Evolutionary conservation across 768 basidiomycete genomes (phyloP).

Genomic region (Tylopilus rubrobrunneus): DNA sequence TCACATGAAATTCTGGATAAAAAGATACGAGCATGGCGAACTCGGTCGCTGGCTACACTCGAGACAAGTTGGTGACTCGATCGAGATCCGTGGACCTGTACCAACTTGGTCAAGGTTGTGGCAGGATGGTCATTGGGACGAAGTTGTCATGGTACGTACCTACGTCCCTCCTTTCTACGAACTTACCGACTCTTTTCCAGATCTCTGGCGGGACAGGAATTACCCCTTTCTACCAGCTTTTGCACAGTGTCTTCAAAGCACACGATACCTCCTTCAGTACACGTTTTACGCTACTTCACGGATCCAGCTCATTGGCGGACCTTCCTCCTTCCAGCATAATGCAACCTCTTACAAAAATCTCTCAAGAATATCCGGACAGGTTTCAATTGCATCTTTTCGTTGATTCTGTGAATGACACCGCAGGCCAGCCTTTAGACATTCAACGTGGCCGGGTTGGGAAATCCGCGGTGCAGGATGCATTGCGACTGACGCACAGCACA

Average conservation of each 20-base stretch:
- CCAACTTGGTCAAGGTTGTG: slow-evolving; percentile 52
- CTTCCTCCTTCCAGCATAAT: slow-evolving; percentile 67
- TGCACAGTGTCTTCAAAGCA: slow-evolving; percentile 49
- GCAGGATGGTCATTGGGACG: slow-evolving; percentile 65
- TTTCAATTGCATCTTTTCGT: slow-evolving; percentile 63
- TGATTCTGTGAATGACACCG: slow-evolving; percentile 36
- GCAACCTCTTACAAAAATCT: slow-evolving; percentile 45
- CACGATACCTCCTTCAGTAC: slow-evolving; percentile 33
- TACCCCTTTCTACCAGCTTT: slow-evolving; percentile 79
- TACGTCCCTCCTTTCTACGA: not conserved
- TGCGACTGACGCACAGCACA: slow-evolving; percentile 28
- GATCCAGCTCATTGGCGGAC: slow-evolving; percentile 56
- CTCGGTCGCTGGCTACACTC: slow-evolving; percentile 81
- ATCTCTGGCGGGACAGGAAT: slow-evolving; percentile 88
- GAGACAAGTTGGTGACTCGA: slow-evolving; percentile 56
- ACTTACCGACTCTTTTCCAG: slow-evolving; percentile 24
- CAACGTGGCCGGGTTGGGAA: slow-evolving; percentile 55
- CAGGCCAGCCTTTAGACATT: slow-evolving; percentile 24
- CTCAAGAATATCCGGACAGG: slow-evolving; percentile 48
- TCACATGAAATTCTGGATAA: slow-evolving; percentile 75
- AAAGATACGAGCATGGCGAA: slow-evolving; percentile 73
- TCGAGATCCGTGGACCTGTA: slow-evolving; percentile 77
- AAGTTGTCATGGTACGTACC: slow-evolving; percentile 64
- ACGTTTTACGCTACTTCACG: slow-evolving; percentile 71
- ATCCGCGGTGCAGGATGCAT: slow-evolving; percentile 40